Percentiles rank a stretch among this genome's conserved stretches.
Conservation (phyloP, 2,329 filamentous ascomycete species). For the Botrytis cinerea region DNA sequence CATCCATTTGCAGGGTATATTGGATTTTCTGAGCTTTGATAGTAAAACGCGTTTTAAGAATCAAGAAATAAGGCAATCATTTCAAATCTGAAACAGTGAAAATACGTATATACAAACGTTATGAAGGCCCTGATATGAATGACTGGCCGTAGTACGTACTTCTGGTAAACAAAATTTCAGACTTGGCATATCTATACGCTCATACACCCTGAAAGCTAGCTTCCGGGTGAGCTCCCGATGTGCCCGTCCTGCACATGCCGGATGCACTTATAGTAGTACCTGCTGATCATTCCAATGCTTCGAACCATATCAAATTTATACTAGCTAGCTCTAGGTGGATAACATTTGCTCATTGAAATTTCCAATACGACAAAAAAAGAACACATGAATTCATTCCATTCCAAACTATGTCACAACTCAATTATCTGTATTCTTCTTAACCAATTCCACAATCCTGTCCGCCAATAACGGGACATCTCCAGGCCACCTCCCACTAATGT, state of each 20-base stretch:
- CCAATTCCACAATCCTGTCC: conserved; percentile 47
- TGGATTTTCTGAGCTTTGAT: not conserved
- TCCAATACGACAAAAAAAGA: not conserved
- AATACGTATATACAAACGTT: not conserved
- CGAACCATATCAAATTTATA: not conserved
- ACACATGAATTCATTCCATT: not conserved
- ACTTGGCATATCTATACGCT: not conserved
- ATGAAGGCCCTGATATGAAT: not conserved
- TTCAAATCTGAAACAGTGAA: not conserved
- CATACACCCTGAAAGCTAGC: not conserved
- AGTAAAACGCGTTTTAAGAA: not conserved
- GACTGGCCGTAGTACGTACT: not conserved
- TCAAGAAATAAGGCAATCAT: not conserved
- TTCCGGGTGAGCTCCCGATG: not conserved
- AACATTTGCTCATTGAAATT: not conserved
- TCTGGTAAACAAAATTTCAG: not conserved
- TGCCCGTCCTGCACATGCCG: not conserved
- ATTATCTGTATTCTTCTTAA: conserved; percentile 36
- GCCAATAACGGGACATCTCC: conserved; percentile 48
- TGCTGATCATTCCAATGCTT: not conserved
- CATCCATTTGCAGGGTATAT: not conserved
- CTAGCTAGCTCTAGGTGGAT: not conserved
- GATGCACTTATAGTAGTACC: not conserved
- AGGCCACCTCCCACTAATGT: conserved; percentile 51
- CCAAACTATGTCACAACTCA: not conserved